Evolutionary conservation across 352 stramenopile genomes (phyloP), one percentile per base, ranked within the genome.

Genomic region (Phytophthora niederhauseri): DNA sequence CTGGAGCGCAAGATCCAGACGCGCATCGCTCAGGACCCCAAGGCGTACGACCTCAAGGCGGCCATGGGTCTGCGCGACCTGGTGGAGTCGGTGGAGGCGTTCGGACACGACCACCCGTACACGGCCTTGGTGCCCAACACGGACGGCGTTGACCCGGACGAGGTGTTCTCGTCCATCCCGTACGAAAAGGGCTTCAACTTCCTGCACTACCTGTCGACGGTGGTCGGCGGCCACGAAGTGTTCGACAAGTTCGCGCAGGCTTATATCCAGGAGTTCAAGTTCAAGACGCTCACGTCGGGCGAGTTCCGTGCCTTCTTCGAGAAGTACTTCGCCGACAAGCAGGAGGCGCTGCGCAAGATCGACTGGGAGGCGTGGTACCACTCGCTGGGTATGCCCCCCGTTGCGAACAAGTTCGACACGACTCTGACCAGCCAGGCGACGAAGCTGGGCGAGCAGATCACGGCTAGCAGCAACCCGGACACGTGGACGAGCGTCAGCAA

Each of bases 1-100:
- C 86, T 99, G n/a, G 91, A 99, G 80, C 86, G 97, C 36, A 98
- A 99, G 70, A 99, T 99, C 62, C 97, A 98, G 82, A 84, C 81
- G 3, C 74, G 70, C 4, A 89, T 88, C 54, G 60, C 78, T 17
- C 63, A 76, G 45, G 78, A 87, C 34, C 77, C 77, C 9, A 70
- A 75, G 30, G 66, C 70, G 0, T 87, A 85, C 70, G 83, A 91
- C 52, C 66, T 91, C 3, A 86, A 89, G 57, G 83, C 83, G 38
- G 68, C 75, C 6, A 76, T 91, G 24, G 81, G 83, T 0, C 50
- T 84, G 19, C 77, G 76, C 41, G 78, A 64, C 6, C 65, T 91
- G 0, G 66, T 77, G 0, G 79, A 88, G 20, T 62, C 77, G 0
- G 76, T 91, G 15, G 57, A 84, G 48, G 68, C 64, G 11, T 90